A percentile compares a stretch with the other conserved stretches of the same genome.
These are phyloP conservation scores for Lactifluus hygrophoroides DNA, from an alignment of 768 basidiomycete species.

Conservation along the genomic window DNA sequence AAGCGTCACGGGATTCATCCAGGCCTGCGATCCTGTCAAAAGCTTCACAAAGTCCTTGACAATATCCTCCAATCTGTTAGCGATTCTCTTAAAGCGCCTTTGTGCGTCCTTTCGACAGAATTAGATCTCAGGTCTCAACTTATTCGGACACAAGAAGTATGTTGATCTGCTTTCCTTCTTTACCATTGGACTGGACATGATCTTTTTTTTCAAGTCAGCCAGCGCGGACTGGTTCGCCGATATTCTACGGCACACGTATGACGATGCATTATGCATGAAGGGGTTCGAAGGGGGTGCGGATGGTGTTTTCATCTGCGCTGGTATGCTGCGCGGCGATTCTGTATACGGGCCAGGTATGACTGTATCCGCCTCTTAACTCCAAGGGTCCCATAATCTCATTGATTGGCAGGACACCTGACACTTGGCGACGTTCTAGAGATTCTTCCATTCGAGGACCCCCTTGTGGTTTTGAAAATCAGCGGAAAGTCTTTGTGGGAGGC, in stretches of 20 bases:
- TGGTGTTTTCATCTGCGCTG: slow-evolving; percentile 73
- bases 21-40: slow-evolving; percentile 34
- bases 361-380: not conserved
- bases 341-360: slow-evolving; percentile 68
- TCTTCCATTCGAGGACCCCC: slow-evolving; percentile 79
- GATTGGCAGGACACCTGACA: slow-evolving; percentile 51
- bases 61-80: slow-evolving; percentile 61
- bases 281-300: slow-evolving; percentile 56
- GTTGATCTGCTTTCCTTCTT: slow-evolving; percentile 3
- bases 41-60: slow-evolving; percentile 50
- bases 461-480: slow-evolving; percentile 72
- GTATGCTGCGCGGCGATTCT: slow-evolving; percentile 80
- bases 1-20: slow-evolving; percentile 58
- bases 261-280: slow-evolving; percentile 53
- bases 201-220: slow-evolving; percentile 41
- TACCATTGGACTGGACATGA: not conserved
- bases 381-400: not conserved
- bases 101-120: slow-evolving; percentile 58
- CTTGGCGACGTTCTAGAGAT: slow-evolving; percentile 86
- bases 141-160: slow-evolving; percentile 68
- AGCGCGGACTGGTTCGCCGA: slow-evolving; percentile 82
- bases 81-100: slow-evolving; percentile 59
- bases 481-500: slow-evolving; percentile 75
- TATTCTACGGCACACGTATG: slow-evolving; percentile 74
- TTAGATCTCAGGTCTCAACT: slow-evolving; percentile 70